Evolutionary conservation across 805 yeast species (phyloP).

Genomic region (Zygoascus flipseniorum): DNA sequence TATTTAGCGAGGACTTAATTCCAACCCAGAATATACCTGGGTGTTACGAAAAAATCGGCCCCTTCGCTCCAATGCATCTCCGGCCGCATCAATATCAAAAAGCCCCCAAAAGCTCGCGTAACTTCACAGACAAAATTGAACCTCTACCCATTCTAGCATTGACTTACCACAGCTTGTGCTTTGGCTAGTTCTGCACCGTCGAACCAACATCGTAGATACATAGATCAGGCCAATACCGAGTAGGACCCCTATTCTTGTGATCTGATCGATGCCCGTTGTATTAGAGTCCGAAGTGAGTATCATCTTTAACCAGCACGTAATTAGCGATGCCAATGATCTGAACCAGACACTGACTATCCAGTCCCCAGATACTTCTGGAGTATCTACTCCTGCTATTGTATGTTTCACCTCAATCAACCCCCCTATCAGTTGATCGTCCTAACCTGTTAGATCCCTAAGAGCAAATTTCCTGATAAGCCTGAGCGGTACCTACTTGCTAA

Average conservation of each 20-base stretch:
- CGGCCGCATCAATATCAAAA: not conserved
- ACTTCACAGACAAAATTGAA: not conserved
- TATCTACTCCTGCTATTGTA: constrained; percentile 1
- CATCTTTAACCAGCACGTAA: not conserved
- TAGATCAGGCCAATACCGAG: too few relatives aligned
- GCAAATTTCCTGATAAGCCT: constrained; percentile 8
- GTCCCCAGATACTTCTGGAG: constrained; percentile 2
- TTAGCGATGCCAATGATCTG: too few relatives aligned
- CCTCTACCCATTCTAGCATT: not conserved
- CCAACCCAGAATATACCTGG: too few relatives aligned
- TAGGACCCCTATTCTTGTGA: not conserved
- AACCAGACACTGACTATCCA: not conserved
- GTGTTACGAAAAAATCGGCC: not conserved
- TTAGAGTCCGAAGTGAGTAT: not conserved
- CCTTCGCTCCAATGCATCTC: not conserved
- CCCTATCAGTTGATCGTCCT: not conserved
- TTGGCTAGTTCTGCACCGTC: not conserved
- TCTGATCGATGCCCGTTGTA: not conserved
- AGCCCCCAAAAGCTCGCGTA: not conserved
- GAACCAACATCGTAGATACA: not conserved
- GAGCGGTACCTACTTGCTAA: constrained; percentile 13
- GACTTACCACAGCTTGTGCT: not conserved
- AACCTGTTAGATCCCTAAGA: not conserved
- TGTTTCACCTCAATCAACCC: not conserved
- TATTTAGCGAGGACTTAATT: too few relatives aligned